Percentiles rank a stretch among this genome's conserved stretches.
Conservation (phyloP, 2,329 filamentous ascomycete genomes). For the Talaromyces albobiverticillius region DNA sequence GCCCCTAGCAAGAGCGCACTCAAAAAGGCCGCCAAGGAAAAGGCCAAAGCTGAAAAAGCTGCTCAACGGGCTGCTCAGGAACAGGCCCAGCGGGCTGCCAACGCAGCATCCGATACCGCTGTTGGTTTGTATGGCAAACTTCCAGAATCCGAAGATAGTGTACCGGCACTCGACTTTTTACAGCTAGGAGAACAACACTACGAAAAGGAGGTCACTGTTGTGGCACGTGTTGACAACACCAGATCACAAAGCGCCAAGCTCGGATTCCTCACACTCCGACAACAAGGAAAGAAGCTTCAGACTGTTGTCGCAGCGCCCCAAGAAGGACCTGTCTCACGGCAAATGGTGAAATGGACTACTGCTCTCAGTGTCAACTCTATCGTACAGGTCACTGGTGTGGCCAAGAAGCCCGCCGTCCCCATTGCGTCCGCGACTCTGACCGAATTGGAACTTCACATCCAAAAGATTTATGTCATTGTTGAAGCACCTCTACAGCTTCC, state of each 20-base stretch:
- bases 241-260: conserved; percentile 88
- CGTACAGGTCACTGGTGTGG: conserved; percentile 72
- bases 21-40: conserved; percentile 87
- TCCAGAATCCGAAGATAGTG: conserved; percentile 56
- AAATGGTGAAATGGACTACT: conserved; percentile 92
- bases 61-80: conserved; percentile 68
- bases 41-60: conserved; percentile 82
- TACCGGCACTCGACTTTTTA: conserved; percentile 59
- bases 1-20: conserved; percentile 71
- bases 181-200: conserved; percentile 58
- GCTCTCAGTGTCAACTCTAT: conserved; percentile 75
- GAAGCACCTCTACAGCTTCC: conserved; percentile 60
- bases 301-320: conserved; percentile 66
- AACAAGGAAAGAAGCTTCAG: conserved; percentile 77
- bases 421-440: conserved; percentile 83
- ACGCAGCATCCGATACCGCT: conserved; percentile 57
- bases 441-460: conserved; percentile 81
- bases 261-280: conserved; percentile 80
- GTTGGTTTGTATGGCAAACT: conserved; percentile 79
- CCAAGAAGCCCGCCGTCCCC: conserved; percentile 79
- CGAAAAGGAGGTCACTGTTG: conserved; percentile 70
- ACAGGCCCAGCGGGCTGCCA: conserved; percentile 64
- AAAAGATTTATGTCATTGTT: conserved; percentile 76
- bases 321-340: conserved; percentile 61
- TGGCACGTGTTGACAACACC: conserved; percentile 82